Evolutionary conservation across 805 yeast genomes (phyloP), one percentile per base, ranked within the genome.

Genomic region (Schwanniomyces sp.): DNA sequence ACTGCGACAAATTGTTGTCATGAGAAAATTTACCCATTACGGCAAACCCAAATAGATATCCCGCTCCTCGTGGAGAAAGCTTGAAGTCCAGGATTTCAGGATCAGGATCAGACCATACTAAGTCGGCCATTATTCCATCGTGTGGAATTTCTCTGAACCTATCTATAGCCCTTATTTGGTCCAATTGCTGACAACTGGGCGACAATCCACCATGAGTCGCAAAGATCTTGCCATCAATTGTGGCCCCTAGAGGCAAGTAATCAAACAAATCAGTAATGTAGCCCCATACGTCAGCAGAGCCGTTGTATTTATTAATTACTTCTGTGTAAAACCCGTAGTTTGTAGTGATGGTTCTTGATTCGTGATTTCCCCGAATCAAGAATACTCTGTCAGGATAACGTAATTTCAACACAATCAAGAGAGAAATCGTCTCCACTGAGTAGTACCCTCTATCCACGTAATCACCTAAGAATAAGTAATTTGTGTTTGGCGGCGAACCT

Each of bases 51-150:
- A 94, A 94, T 18, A 94, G 88, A 66, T 92, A 94, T 4, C 99
- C 99, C 1, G 99, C 99, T 36, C 99, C 99, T 58, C 99, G 70
- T 1, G 99, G 96, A 27, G 91, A 84, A 17, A 94, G 79, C 54
- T 91, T 85, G 65, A 94, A 94, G 59, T 91, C 96, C 56, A 72
- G 57, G 47, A 74, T 74, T 47, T 86, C 88, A 28, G 88, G 86
- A 65, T 95, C 98, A 0, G 99, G 99, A 62, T 94, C 99, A 18
- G 94, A 85, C 99, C 99, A 94, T 16, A 94, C 98, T 43, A 94
- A 72, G 65, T 94, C 99, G 1, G 99, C 99, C 97, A 94, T 94
- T 12, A 97, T 96, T 0, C 99, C 99, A 64, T 94, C 99, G 57
- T 95, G 99, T 0, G 99, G 99, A 10, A 95, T 90, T 64, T 94